These are phyloP conservation scores for Abrus precatorius DNA, from an alignment of 306 rosid genomes.

Conservation along the genomic window DNA sequence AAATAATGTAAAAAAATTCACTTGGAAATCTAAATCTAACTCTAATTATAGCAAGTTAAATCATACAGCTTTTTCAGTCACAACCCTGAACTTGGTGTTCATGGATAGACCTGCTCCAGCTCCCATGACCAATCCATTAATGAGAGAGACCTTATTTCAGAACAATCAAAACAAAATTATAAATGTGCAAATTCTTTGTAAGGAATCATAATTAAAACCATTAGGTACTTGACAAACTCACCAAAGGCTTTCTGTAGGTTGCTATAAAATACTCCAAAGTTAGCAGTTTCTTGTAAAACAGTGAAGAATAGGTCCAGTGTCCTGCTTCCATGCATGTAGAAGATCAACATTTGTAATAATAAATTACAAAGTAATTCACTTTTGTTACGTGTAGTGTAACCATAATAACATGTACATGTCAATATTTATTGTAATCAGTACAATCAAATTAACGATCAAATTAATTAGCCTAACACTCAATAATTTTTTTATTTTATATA, in stretches of 20 bases:
- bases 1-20: too few species aligned
- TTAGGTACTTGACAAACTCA: background rate
- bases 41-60: background rate
- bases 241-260: conserved; percentile 32
- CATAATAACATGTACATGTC: background rate
- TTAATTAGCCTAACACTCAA: too few species aligned
- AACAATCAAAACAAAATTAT: background rate
- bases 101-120: conserved; percentile 49
- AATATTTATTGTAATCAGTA: too few species aligned
- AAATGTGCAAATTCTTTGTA: background rate
- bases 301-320: conserved; percentile 13
- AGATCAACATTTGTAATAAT: background rate
- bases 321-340: conserved; percentile 31
- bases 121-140: conserved; percentile 50
- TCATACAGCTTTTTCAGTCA: conserved; percentile 41
- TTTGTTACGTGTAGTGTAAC: too few species aligned
- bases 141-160: conserved; percentile 32
- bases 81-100: conserved; percentile 40
- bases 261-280: conserved; percentile 25
- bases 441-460: background rate
- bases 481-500: too few species aligned
- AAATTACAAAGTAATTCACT: too few species aligned
- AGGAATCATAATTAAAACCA: too few species aligned
- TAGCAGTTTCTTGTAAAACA: conserved; percentile 31
- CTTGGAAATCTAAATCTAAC: background rate